Evolutionary conservation across 2,329 filamentous ascomycete genomes (phyloP), one percentile per base, ranked within the genome.

Genomic region (Beauveria varroae): DNA sequence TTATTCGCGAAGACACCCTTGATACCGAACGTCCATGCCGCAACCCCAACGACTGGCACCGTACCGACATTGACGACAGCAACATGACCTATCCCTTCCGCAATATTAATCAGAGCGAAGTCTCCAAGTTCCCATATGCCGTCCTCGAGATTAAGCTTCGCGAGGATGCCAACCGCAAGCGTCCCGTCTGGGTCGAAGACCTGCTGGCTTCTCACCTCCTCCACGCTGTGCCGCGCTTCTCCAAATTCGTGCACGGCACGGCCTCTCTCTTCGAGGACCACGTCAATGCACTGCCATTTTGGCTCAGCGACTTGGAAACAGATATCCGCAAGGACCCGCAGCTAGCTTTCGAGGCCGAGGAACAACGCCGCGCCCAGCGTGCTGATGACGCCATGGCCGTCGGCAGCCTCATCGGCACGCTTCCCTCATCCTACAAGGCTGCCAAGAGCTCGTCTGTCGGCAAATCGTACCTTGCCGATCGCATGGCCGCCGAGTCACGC

Each of bases 291-390:
- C 86, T 98, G 69, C 95, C 95, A 16, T 97, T 98, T 78, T 99
- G 95, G 95, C 83, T 98, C 40, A 88, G 88, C 68, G 90, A 96
- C 64, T 81, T 98, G 49, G 93, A 97, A 71, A 90, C 85, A 37
- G 95, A 99, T 71, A 99, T 99, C 70, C 88, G 93, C 67, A 91
- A 90, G 71, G 93, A 98, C 71, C 95, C 95, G 0, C 90, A 95
- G 72, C 83, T 85, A 64, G 93, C 93, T 0, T 97, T 96, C 71
- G 89, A 96, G 65, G 89, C 95, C 68, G 93, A 98, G 73, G 92
- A 96, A 72, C 87, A 93, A 73, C 86, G 89, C 62, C 87, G 89
- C 63, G 89, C 88, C 28, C 90, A 89, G 71, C 86, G 86, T 50
- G 91, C 90, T 1, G 91, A 96, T 69, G 91, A 96, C 64, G 91